Base-by-base conservation (phyloP, 1,284 basidiomycete species). In the Trichosporon sp. region DNA sequence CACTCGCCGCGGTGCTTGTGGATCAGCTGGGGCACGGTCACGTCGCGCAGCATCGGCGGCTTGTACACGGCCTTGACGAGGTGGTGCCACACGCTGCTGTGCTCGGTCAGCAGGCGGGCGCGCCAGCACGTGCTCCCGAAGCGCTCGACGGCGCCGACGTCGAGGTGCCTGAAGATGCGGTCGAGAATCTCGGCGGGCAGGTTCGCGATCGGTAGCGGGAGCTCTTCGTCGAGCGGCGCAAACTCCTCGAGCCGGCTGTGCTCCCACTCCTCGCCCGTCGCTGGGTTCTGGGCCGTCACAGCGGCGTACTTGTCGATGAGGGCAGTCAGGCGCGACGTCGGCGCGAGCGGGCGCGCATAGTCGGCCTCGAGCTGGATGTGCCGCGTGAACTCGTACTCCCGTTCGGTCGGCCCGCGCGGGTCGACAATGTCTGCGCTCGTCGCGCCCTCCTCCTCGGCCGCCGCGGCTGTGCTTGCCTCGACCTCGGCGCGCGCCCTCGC, bases 161-260 rank as follows among this genome's bases (percentile, higher is more conserved):
- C 90, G 60, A 86, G 72, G 63, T 78, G 75, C 1, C 63, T 35
- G n/a, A 95, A 81, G 68, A 94, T 86, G 47, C 86, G 80, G 44
- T 92, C 83, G 35, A 95, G 76, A 3, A 95, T 77, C 78, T 96
- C 93, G 62, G 91, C 87, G 0, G 93, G 93, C 4, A 95, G 80
- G 0, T 77, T 76, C 56, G 86, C 85, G 32, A 95, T 78, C 8
- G 87, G 86, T 0, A 88, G 80, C 2, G 86, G 86, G 67, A 87
- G 84, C 53, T 83, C 84, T 75, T 92, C 90, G 67, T 90, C 87
- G 75, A 91, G 89, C 0, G 90, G 89, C 51, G 87, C 84, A 76
- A 94, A 94, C n/a, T 44, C 44, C 15, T 31, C 53, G 11, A 58
- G 35, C 1, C 64, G 67, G 31, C 44, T 60, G n/a, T 44, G 38